Evolutionary conservation across 1,284 basidiomycete genomes (phyloP).

Genomic region (Puccinia coronata): DNA sequence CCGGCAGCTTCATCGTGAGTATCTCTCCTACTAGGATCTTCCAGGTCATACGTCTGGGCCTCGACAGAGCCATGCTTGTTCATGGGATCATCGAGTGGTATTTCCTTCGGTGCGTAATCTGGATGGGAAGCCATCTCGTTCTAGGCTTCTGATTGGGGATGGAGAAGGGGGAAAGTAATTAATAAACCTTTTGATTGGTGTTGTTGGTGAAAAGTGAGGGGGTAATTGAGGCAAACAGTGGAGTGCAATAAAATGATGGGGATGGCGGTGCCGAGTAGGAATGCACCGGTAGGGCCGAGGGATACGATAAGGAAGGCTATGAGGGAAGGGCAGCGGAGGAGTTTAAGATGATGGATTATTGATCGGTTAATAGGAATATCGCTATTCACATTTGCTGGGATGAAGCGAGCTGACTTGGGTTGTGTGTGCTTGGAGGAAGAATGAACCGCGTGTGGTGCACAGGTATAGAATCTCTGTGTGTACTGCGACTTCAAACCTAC

Average conservation of each 20-base stretch:
- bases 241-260: not conserved
- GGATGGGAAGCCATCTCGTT: not conserved
- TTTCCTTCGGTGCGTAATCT: not conserved
- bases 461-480: too few species aligned
- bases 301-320: not conserved
- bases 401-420: not conserved
- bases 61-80: not conserved
- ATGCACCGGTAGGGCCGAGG: not conserved
- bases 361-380: not conserved
- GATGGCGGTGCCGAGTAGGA: not conserved
- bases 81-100: not conserved
- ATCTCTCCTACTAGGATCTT: not conserved
- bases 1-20: not conserved
- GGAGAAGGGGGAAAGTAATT: not conserved
- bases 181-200: not conserved
- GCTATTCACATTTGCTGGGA: not conserved
- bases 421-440: not conserved
- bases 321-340: not conserved
- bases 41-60: conserved; percentile 4
- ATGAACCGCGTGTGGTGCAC: too few species aligned
- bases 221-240: not conserved
- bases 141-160: not conserved
- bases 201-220: not conserved
- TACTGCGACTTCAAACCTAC: not conserved
- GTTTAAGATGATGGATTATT: not conserved